These are phyloP conservation scores for Tulasnella sp. DNA, from an alignment of 768 basidiomycete genomes.

Conservation along the genomic window DNA sequence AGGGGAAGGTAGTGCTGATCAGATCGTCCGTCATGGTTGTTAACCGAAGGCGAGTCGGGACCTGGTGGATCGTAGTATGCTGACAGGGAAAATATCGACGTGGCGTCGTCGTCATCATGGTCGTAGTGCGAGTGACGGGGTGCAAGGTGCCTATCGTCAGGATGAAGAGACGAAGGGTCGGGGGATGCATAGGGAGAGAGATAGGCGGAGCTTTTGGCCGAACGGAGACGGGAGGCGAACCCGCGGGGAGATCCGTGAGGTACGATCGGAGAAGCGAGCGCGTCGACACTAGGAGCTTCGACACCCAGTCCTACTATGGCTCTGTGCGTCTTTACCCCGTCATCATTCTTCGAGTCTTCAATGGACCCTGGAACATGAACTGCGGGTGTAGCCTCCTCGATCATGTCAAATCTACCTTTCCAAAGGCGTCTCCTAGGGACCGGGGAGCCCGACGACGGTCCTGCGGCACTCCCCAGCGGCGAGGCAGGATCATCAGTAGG, in stretches of 20 bases:
- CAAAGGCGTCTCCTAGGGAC: neutral
- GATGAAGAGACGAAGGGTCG: neutral
- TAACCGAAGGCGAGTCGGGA: neutral
- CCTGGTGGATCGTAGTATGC: constrained; percentile 4
- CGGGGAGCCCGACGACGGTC: neutral
- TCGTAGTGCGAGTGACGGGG: neutral
- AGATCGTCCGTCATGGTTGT: neutral
- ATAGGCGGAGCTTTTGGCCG: neutral
- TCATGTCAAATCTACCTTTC: neutral
- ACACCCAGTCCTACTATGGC: neutral
- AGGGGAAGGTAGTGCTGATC: neutral
- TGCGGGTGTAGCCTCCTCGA: neutral
- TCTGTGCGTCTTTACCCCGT: neutral
- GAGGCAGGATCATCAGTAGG: neutral
- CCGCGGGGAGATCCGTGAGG: neutral
- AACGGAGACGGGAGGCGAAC: neutral
- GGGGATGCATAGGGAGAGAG: neutral
- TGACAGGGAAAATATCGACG: constrained; percentile 13
- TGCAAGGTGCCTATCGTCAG: neutral
- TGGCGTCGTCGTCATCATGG: neutral
- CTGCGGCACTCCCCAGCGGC: neutral
- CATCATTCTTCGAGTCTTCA: neutral
- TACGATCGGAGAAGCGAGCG: neutral
- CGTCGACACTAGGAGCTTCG: neutral
- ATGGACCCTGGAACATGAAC: neutral